These are phyloP conservation scores for Trichoderma oligosporum DNA, from an alignment of 2,329 filamentous ascomycete genomes.

Conservation along the genomic window DNA sequence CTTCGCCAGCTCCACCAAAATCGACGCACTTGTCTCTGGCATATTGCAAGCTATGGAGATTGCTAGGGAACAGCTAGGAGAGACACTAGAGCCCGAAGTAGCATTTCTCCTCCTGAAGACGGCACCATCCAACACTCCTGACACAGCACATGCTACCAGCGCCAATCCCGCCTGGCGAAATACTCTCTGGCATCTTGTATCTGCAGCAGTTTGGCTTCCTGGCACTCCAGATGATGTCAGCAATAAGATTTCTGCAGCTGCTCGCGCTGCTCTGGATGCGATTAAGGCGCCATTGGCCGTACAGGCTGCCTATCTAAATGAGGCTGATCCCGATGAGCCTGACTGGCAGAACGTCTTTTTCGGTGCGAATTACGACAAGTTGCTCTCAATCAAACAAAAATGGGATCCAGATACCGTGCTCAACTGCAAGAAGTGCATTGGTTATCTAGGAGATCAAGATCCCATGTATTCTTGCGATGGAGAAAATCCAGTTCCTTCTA, in stretches of 20 bases:
- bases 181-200: conserved; percentile 27
- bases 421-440: conserved; percentile 6
- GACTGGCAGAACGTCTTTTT: conserved; percentile 45
- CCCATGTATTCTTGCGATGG: conserved; percentile 12
- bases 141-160: neutral
- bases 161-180: conserved; percentile 11
- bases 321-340: conserved; percentile 45
- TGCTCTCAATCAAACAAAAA: conserved; percentile 46
- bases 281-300: neutral
- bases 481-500: neutral
- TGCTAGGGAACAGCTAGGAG: neutral
- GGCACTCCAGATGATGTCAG: conserved; percentile 40
- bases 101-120: neutral
- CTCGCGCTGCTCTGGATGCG: neutral
- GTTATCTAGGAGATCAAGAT: neutral
- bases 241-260: neutral
- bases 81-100: neutral
- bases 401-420: conserved; percentile 40
- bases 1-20: neutral
- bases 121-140: conserved; percentile 8
- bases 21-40: neutral
- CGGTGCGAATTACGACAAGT: conserved; percentile 41
- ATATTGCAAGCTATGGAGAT: neutral
- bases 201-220: conserved; percentile 27
- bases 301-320: conserved; percentile 44